A percentile compares a stretch with the other conserved stretches of the same genome.
Evolutionary conservation across 2,329 filamentous ascomycete genomes (phyloP).

Genomic region (Cryphonectria parasitica): DNA sequence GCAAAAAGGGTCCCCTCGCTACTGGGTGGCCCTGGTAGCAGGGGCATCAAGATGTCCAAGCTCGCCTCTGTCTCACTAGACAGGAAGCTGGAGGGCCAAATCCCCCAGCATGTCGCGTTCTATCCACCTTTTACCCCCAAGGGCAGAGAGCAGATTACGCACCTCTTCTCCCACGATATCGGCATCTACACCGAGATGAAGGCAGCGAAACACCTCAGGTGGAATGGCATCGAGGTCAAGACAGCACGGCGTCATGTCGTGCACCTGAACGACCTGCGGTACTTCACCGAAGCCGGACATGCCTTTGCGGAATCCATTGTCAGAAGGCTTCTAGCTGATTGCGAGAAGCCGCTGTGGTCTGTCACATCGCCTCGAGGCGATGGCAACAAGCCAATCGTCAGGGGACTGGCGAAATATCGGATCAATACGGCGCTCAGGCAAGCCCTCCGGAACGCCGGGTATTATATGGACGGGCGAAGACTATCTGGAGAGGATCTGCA

Average conservation of each 20-base stretch:
- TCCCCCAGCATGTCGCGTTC: neutral
- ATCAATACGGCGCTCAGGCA: conserved; percentile 30
- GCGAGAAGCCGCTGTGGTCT: conserved; percentile 23
- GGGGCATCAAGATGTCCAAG: conserved; percentile 5
- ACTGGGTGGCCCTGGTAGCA: conserved; percentile 9
- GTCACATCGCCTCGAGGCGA: neutral
- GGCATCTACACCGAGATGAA: conserved; percentile 14
- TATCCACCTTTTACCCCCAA: neutral
- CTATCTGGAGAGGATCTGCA: neutral
- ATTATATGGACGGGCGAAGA: conserved; percentile 30
- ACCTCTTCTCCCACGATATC: conserved; percentile 14
- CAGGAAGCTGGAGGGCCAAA: neutral
- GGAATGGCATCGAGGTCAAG: neutral
- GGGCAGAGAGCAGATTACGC: neutral
- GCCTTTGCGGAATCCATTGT: conserved; percentile 18
- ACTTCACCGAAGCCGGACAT: conserved; percentile 12
- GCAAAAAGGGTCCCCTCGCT: conserved; percentile 11
- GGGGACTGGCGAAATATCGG: conserved; percentile 20
- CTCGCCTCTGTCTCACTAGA: neutral
- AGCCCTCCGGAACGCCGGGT: conserved; percentile 34
- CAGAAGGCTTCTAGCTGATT: conserved; percentile 17
- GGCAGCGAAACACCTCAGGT: neutral
- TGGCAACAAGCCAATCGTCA: conserved; percentile 9
- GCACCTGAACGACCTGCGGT: conserved; percentile 7
- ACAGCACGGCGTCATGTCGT: conserved; percentile 12